Evolutionary conservation across 2,329 filamentous ascomycete species (phyloP), one percentile per base, ranked within the genome.

Genomic region (Macrophomina tecta): DNA sequence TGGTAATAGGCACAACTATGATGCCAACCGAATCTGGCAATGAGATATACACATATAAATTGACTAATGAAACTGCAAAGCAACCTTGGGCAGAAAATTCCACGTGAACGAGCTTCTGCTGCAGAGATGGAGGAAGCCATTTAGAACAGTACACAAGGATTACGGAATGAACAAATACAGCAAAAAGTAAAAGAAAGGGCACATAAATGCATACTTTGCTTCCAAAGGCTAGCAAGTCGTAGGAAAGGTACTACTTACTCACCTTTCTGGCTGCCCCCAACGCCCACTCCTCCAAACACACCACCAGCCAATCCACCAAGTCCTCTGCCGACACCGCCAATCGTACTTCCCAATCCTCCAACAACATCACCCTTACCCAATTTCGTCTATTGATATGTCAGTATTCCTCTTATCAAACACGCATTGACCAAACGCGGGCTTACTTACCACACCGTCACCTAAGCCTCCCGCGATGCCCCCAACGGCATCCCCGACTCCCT

Each of bases 301-400:
- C 77, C 76, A 3, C 74, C 75, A 5, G 78, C 55, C n/a, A 80
- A 68, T 0, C 78, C 78, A 3, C 77, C 76, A 53, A 80, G 73
- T 0, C 77, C 77, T 49, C 72, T 74, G 1, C 73, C 72, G 0
- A 82, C 80, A 30, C 81, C 81, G 14, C 80, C 80, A 18, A 81
- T 72, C 5, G 77, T 80, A 12, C 76, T 79, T 6, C 79, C 77
- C 6, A 82, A 69, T 2, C 80, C 80, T 2, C 81, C 81, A 30
- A 82, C 72, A 1, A 83, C 71, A 70, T 83, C 79, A 0, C 81
- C 81, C 55, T 78, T 79, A 0, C 81, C 80, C 1, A 83, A 63
- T 69, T 81, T 81, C 2, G 77, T 78, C 42, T 45, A n/a, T 14
- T 5, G 16, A 12, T 14, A 9, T 14, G 5, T 45, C 42, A 45